phyloP scores from a whole-genome alignment of 2,329 filamentous ascomycete species.

The Claviceps africana region DNA sequence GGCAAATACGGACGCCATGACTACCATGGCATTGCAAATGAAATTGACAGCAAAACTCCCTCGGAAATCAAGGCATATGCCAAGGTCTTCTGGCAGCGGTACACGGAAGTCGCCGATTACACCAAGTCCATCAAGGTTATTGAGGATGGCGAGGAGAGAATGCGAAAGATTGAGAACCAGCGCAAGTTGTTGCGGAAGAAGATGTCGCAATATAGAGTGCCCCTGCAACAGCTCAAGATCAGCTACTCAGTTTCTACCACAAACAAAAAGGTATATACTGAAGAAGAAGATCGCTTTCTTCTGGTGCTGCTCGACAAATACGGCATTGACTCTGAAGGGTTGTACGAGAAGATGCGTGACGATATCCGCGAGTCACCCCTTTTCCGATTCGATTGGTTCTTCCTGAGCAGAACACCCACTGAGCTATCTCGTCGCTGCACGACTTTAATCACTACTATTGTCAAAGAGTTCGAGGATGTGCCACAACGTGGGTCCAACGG shows the following conservation, averaged over 20 bases:
- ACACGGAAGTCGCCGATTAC: slow-evolving; percentile 80
- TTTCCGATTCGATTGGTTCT: slow-evolving; percentile 99
- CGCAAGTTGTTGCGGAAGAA: slow-evolving; percentile 89
- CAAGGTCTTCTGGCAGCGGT: slow-evolving; percentile 92
- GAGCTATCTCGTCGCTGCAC: slow-evolving; percentile 88
- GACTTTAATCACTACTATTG: slow-evolving; percentile 84
- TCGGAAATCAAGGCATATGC: slow-evolving; percentile 83
- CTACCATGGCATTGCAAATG: slow-evolving; percentile 70
- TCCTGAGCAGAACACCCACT: slow-evolving; percentile 82
- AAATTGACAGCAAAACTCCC: slow-evolving; percentile 80
- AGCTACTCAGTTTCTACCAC: slow-evolving; percentile 98
- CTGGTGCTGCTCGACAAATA: slow-evolving; percentile 86
- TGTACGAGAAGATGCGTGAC: slow-evolving; percentile 92
- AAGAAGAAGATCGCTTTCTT: slow-evolving; percentile 93
- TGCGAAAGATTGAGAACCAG: slow-evolving; percentile 79
- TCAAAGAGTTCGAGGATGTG: slow-evolving; percentile 77
- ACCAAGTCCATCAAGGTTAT: slow-evolving; percentile 79
- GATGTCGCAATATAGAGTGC: slow-evolving; percentile 92
- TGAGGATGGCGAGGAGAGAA: slow-evolving; percentile 82
- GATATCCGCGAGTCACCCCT: slow-evolving; percentile 89
- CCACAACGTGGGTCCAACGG: slow-evolving; percentile 42
- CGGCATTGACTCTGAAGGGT: slow-evolving; percentile 76
- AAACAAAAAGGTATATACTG: slow-evolving; percentile 99
- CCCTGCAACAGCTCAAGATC: slow-evolving; percentile 93
- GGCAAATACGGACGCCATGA: slow-evolving; percentile 82